These are phyloP conservation scores for Corynascus novoguineensis DNA, from an alignment of 495 filamentous ascomycete species.

Conservation along the genomic window DNA sequence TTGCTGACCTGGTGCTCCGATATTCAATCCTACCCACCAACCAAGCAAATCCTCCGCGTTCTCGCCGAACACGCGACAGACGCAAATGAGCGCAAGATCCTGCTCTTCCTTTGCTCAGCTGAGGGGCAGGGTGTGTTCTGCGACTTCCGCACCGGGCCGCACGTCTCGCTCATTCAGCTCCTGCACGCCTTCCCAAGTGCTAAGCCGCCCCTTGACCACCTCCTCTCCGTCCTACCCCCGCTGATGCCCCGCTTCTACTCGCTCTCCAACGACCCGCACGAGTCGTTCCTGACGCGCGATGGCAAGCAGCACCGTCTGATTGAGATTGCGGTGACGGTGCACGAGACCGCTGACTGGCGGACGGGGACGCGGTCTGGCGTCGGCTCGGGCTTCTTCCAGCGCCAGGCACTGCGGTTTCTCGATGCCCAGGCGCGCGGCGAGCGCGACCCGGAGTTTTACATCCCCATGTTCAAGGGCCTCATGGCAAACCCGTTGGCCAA, in stretches of 20 bases:
- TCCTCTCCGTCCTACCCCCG: constrained; percentile 73
- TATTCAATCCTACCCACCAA: constrained; percentile 86
- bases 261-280: constrained; percentile 88
- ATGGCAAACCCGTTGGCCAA: constrained; percentile 94
- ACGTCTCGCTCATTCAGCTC: constrained; percentile 77
- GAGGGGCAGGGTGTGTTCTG: constrained; percentile 92
- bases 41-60: constrained; percentile 78
- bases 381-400: constrained; percentile 80
- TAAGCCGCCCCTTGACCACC: constrained; percentile 73
- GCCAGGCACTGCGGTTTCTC: constrained; percentile 64
- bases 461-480: constrained; percentile 98
- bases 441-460: constrained; percentile 54
- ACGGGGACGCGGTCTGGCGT: constrained; percentile 61
- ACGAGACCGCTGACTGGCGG: constrained; percentile 78
- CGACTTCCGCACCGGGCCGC: constrained; percentile 84
- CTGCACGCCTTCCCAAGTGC: constrained; percentile 88
- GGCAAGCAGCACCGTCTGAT: constrained; percentile 73
- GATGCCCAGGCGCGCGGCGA: constrained; percentile 53
- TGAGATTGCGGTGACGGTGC: constrained; percentile 91
- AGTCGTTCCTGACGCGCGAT: constrained; percentile 64
- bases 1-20: constrained; percentile 93
- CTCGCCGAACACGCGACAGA: constrained; percentile 80
- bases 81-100: constrained; percentile 76
- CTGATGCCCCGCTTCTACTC: constrained; percentile 99
- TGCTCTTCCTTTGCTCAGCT: constrained; percentile 77